These are phyloP conservation scores for Aspergillus sp. DNA, from an alignment of 2,329 filamentous ascomycete genomes.

Conservation along the genomic window DNA sequence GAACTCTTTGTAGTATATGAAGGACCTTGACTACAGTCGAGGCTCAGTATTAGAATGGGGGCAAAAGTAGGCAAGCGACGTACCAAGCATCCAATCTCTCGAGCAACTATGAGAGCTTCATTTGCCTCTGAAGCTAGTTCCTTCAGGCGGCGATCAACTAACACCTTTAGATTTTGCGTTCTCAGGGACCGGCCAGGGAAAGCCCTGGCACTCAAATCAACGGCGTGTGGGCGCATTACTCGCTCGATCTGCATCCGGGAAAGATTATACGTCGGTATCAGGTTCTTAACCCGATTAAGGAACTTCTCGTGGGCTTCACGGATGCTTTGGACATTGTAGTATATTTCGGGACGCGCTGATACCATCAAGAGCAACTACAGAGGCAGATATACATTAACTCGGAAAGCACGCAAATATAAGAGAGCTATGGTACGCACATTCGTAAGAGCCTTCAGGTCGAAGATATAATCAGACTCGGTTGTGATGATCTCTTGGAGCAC, in stretches of 20 bases:
- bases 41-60: slow-evolving; percentile 35
- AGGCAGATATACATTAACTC: background rate
- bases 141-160: slow-evolving; percentile 30
- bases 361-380: slow-evolving; percentile 71
- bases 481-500: slow-evolving; percentile 81
- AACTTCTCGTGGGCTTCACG: slow-evolving; percentile 81
- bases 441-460: slow-evolving; percentile 80
- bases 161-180: slow-evolving; percentile 29
- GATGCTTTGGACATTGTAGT: slow-evolving; percentile 76
- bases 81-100: slow-evolving; percentile 55
- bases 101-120: slow-evolving; percentile 55
- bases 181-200: slow-evolving; percentile 29
- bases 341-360: slow-evolving; percentile 71
- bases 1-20: slow-evolving; percentile 89
- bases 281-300: slow-evolving; percentile 69
- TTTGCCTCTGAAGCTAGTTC: slow-evolving; percentile 51
- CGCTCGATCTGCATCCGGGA: slow-evolving; percentile 20
- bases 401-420: background rate
- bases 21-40: slow-evolving; percentile 69
- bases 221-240: slow-evolving; percentile 44
- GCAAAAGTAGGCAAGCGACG: background rate
- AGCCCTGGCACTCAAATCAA: slow-evolving; percentile 42
- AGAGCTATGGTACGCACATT: slow-evolving; percentile 59
- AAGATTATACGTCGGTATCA: slow-evolving; percentile 62
- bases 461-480: slow-evolving; percentile 86